These are phyloP conservation scores for Hypoxylon lienhwacheense DNA, from an alignment of 495 filamentous ascomycete species.

Conservation along the genomic window DNA sequence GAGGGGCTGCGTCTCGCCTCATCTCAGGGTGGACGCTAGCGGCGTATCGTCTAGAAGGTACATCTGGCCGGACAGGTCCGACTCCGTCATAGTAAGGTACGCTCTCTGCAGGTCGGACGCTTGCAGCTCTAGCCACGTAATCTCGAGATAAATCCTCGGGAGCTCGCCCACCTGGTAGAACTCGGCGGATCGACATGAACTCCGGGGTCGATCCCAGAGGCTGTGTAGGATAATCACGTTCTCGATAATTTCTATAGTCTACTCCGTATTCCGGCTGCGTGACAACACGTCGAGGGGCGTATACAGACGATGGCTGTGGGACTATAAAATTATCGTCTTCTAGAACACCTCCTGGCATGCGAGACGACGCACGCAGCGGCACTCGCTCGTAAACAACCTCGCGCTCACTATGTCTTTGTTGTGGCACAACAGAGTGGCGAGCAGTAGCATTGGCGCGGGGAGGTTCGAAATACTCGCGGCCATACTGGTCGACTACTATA, in stretches of 20 bases:
- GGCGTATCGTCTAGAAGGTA: slow-evolving; percentile 46
- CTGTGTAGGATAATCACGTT: slow-evolving; percentile 52
- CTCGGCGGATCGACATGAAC: slow-evolving; percentile 45
- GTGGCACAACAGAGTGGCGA: slow-evolving; percentile 49
- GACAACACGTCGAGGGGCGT: slow-evolving; percentile 52
- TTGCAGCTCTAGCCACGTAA: slow-evolving; percentile 58
- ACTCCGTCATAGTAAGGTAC: slow-evolving; percentile 58
- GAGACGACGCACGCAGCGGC: slow-evolving; percentile 54
- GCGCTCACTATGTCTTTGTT: slow-evolving; percentile 43
- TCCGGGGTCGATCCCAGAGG: slow-evolving; percentile 49
- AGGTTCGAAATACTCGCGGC: slow-evolving; percentile 68
- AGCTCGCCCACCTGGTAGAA: slow-evolving; percentile 39
- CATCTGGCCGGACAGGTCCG: slow-evolving; percentile 55
- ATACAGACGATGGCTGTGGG: slow-evolving; percentile 43
- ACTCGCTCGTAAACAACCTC: slow-evolving; percentile 53
- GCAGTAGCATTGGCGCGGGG: slow-evolving; percentile 49
- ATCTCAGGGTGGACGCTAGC: slow-evolving; percentile 44
- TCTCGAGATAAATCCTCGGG: slow-evolving; percentile 52
- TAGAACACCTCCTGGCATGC: slow-evolving; percentile 51
- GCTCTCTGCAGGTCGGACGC: slow-evolving; percentile 56
- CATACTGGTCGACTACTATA: slow-evolving; percentile 70
- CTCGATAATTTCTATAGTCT: slow-evolving; percentile 53
- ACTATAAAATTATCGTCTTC: slow-evolving; percentile 54
- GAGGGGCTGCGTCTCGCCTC: slow-evolving; percentile 42
- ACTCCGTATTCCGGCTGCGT: slow-evolving; percentile 57